Conservation (phyloP, 1,139 yeast species). For the Yamadazyma spencermartinsiae region DNA sequence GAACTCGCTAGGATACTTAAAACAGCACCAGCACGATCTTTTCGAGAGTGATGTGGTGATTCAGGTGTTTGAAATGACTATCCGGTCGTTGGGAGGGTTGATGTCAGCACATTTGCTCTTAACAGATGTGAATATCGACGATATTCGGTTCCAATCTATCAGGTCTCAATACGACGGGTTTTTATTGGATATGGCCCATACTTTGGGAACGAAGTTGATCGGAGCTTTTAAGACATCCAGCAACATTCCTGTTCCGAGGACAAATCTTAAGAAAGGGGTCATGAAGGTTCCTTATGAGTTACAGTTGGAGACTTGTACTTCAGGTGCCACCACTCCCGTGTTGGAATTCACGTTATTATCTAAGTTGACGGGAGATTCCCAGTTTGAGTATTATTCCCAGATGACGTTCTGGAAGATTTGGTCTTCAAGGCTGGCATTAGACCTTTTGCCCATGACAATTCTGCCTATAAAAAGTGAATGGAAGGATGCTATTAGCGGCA, state of each 20-base stretch:
- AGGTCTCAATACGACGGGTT: slow-evolving; percentile 62
- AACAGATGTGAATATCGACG: slow-evolving; percentile 49
- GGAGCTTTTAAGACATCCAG: slow-evolving; percentile 64
- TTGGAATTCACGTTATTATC: slow-evolving; percentile 78
- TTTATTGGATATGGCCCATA: slow-evolving; percentile 65
- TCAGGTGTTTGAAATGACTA: slow-evolving; percentile 85
- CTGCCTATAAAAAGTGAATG: slow-evolving; percentile 60
- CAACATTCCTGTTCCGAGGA: slow-evolving; percentile 71
- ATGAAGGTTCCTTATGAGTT: slow-evolving; percentile 38
- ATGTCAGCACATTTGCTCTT: slow-evolving; percentile 71
- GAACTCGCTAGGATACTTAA: slow-evolving; percentile 48
- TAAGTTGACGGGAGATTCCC: slow-evolving; percentile 67
- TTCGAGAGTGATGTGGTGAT: slow-evolving; percentile 70
- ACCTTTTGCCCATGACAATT: slow-evolving; percentile 77
- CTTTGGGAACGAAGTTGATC: slow-evolving; percentile 65
- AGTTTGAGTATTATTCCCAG: slow-evolving; percentile 64
- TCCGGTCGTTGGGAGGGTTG: slow-evolving; percentile 77
- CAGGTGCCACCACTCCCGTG: slow-evolving; percentile 84
- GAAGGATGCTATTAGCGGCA: slow-evolving; percentile 67
- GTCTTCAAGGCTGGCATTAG: slow-evolving; percentile 60
- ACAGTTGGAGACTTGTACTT: slow-evolving; percentile 72
- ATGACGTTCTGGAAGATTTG: slow-evolving; percentile 70
- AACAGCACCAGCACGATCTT: slow-evolving; percentile 29
- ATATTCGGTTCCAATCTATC: slow-evolving; percentile 14
- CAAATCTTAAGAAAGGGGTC: slow-evolving; percentile 60